These are phyloP conservation scores for Vitis amurensis DNA, from an alignment of 164 flowering plant species.

Conservation along the genomic window DNA sequence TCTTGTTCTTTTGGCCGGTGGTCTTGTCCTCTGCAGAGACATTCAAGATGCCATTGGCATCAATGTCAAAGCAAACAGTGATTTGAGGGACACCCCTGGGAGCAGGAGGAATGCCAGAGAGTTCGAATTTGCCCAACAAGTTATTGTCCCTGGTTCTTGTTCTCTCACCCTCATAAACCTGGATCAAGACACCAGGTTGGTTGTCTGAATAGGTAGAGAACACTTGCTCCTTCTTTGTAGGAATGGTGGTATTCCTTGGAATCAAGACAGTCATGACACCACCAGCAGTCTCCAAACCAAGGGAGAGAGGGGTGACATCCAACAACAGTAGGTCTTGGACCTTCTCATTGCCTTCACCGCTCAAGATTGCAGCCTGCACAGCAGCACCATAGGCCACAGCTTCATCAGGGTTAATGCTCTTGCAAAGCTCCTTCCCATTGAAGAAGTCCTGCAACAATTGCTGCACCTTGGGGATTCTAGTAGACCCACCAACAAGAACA, in stretches of 20 bases:
- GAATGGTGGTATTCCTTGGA: slow-evolving; percentile 46
- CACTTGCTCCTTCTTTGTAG: slow-evolving; percentile 41
- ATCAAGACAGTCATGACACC: slow-evolving; percentile 46
- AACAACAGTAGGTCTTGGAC: slow-evolving; percentile 36
- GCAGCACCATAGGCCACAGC: slow-evolving; percentile 57
- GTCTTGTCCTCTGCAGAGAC: slow-evolving; percentile 47
- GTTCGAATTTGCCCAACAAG: slow-evolving; percentile 42
- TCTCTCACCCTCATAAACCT: slow-evolving; percentile 43
- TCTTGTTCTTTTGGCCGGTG: slow-evolving; percentile 44
- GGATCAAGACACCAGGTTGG: slow-evolving; percentile 42
- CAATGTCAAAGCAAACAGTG: slow-evolving; percentile 39
- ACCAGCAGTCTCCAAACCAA: slow-evolving; percentile 42
- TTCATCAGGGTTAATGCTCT: slow-evolving; percentile 51
- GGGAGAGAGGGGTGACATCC: slow-evolving; percentile 43
- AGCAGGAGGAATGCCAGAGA: slow-evolving; percentile 43
- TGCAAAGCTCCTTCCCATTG: slow-evolving; percentile 52
- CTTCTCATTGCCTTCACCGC: slow-evolving; percentile 43
- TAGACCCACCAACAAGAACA: slow-evolving; percentile 54
- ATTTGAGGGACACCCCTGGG: slow-evolving; percentile 40
- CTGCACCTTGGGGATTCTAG: slow-evolving; percentile 52
- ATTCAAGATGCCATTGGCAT: slow-evolving; percentile 39
- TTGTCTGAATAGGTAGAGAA: slow-evolving; percentile 43
- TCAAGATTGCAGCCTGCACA: slow-evolving; percentile 47
- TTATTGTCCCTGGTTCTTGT: slow-evolving; percentile 40
- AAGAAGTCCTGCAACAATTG: slow-evolving; percentile 48